Conservation (phyloP, 2,329 filamentous ascomycete species). For the Balansia obtecta region DNA sequence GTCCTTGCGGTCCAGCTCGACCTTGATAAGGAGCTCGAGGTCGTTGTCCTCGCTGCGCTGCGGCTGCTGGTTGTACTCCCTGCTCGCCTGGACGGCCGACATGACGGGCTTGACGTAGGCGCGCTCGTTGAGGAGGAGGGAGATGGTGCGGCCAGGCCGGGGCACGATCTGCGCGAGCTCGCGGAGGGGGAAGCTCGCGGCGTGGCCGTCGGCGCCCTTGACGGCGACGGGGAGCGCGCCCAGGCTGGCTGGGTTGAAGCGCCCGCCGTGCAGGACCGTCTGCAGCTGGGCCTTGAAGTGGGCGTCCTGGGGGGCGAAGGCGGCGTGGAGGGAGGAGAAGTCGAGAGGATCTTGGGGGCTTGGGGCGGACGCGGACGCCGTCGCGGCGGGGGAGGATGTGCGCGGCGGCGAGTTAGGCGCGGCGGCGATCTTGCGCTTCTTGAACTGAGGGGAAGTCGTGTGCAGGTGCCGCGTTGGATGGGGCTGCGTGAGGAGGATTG, state of each 20-base stretch:
- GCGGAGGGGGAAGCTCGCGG: constrained; percentile 32
- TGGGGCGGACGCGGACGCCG: constrained; percentile 15
- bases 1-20: constrained; percentile 39
- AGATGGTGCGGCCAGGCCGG: constrained; percentile 27
- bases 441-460: constrained; percentile 17
- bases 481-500: neutral
- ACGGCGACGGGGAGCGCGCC: constrained; percentile 31
- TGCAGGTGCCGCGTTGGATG: constrained; percentile 18
- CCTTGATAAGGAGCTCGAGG: constrained; percentile 41
- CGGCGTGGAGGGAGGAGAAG: constrained; percentile 35
- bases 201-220: constrained; percentile 14
- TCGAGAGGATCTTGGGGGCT: constrained; percentile 33
- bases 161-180: constrained; percentile 44
- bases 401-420: constrained; percentile 17
- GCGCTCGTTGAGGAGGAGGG: constrained; percentile 29
- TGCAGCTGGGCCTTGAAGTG: constrained; percentile 32
- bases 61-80: constrained; percentile 49
- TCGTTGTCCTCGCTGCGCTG: constrained; percentile 46
- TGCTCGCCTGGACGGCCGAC: constrained; percentile 38
- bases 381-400: constrained; percentile 9
- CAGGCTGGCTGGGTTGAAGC: constrained; percentile 38
- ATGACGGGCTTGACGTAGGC: constrained; percentile 41
- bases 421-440: constrained; percentile 26
- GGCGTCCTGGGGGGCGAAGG: constrained; percentile 26
- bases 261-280: constrained; percentile 29